These are phyloP conservation scores for Zychaea mexicana DNA, from an alignment of 371 early-diverging fungal genomes.

Conservation along the genomic window DNA sequence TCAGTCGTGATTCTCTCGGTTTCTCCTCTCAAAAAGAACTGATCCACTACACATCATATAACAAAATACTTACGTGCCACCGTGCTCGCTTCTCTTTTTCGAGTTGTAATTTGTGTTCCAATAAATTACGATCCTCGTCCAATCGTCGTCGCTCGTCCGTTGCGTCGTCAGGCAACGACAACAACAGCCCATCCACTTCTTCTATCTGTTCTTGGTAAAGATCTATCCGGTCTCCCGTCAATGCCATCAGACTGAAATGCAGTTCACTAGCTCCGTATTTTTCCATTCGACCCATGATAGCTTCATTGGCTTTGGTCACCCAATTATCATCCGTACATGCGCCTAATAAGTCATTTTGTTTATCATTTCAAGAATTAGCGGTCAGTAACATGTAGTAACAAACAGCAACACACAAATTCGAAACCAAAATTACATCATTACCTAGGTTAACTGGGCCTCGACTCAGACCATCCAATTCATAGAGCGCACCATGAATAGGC, in stretches of 20 bases:
- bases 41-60: background rate
- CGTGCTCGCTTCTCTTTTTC: constrained; percentile 51
- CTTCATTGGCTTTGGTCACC: constrained; percentile 68
- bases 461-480: constrained; percentile 88
- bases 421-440: constrained; percentile 9
- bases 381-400: background rate
- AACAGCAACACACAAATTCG: background rate
- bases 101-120: constrained; percentile 47
- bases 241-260: constrained; percentile 88
- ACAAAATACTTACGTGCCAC: constrained; percentile 47
- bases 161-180: constrained; percentile 47
- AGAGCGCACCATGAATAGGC: constrained; percentile 77
- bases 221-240: constrained; percentile 69
- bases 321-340: constrained; percentile 67
- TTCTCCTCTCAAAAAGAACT: no score
- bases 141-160: constrained; percentile 26
- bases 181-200: constrained; percentile 44
- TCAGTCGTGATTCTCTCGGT: no score
- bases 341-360: constrained; percentile 52
- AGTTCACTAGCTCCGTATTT: constrained; percentile 69
- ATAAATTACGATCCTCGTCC: constrained; percentile 25
- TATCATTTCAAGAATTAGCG: background rate
- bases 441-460: constrained; percentile 71
- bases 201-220: constrained; percentile 54
- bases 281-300: constrained; percentile 75